phyloP scores from a whole-genome alignment of 345 rosid genomes.

The Hibiscus mutabilis region DNA sequence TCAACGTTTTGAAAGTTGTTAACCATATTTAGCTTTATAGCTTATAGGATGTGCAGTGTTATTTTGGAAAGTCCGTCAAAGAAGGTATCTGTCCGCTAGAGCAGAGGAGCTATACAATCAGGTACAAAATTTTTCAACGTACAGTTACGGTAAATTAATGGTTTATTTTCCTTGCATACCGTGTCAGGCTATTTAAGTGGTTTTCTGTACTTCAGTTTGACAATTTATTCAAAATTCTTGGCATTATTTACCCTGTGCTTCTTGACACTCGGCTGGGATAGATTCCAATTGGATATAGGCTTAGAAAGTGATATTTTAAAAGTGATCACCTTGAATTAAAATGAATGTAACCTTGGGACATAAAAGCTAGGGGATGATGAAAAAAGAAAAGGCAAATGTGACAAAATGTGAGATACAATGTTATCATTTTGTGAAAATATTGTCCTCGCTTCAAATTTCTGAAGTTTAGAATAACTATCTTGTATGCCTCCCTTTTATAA shows the following conservation, averaged over 20 bases:
- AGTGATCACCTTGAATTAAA: background rate
- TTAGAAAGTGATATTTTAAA: background rate
- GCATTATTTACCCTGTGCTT: background rate
- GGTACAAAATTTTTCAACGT: conserved; percentile 27
- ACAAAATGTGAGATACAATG: too few species aligned
- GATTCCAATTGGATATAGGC: background rate
- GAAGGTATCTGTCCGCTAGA: conserved; percentile 41
- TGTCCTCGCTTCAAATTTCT: background rate
- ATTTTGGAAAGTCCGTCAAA: conserved; percentile 36
- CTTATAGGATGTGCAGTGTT: conserved; percentile 40
- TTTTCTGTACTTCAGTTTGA: background rate
- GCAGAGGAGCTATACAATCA: conserved; percentile 61
- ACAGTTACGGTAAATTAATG: background rate
- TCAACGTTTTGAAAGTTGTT: conserved; percentile 46
- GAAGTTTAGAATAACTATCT: background rate
- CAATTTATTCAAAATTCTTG: background rate
- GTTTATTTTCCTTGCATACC: background rate
- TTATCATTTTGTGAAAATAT: background rate
- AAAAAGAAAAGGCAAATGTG: too few species aligned
- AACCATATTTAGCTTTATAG: conserved; percentile 58
- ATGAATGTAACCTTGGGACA: background rate
- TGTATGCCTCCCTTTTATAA: background rate
- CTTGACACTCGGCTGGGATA: conserved; percentile 1
- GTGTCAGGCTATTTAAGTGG: background rate
- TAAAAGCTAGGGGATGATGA: background rate